Evolutionary conservation across 495 filamentous ascomycete species (phyloP).

Genomic region (Emericellopsis terricola): DNA sequence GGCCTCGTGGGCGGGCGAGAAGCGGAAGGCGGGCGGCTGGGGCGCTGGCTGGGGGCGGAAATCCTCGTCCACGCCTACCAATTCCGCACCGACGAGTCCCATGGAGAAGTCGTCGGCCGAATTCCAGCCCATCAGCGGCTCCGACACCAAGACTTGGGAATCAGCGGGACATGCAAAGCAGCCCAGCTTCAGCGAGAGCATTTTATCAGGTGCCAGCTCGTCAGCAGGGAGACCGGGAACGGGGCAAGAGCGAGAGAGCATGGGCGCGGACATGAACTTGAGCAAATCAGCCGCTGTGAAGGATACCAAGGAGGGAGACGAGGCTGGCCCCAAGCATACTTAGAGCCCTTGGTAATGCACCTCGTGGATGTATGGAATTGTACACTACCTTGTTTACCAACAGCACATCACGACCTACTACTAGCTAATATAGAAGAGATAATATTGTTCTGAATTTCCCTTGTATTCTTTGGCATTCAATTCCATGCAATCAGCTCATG

Average conservation of each 20-base stretch:
- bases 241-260: neutral
- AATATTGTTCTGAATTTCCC: too few species aligned
- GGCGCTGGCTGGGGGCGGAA: constrained; percentile 17
- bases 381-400: too few species aligned
- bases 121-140: neutral
- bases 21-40: constrained; percentile 47
- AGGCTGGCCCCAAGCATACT: too few species aligned
- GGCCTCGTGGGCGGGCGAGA: constrained; percentile 89
- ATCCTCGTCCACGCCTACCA: neutral
- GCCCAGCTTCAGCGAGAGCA: constrained; percentile 18
- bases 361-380: too few species aligned
- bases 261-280: too few species aligned
- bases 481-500: too few species aligned
- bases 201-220: constrained; percentile 16
- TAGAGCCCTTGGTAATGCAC: too few species aligned
- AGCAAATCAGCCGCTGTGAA: too few species aligned
- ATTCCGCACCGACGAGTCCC: constrained; percentile 1
- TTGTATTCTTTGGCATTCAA: too few species aligned
- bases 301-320: too few species aligned
- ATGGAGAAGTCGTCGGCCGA: constrained; percentile 1
- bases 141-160: neutral
- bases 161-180: constrained; percentile 5
- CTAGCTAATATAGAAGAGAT: too few species aligned
- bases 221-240: neutral
- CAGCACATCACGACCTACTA: too few species aligned